These are phyloP conservation scores for Stentor coeruleus DNA, from an alignment of 73 alveolate genomes.

Conservation along the genomic window DNA sequence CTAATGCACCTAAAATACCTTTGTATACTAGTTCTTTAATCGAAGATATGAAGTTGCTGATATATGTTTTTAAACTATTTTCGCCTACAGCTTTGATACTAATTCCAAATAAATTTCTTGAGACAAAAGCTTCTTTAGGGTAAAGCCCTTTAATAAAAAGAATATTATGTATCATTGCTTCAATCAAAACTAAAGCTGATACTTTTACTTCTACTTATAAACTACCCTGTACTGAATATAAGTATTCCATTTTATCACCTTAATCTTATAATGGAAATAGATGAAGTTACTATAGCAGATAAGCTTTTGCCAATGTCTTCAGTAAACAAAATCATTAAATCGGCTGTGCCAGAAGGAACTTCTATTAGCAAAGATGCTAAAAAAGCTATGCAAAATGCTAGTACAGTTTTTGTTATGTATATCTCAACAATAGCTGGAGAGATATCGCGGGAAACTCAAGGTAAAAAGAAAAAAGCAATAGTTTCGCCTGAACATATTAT, in stretches of 20 bases:
- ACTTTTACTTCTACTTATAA: background rate
- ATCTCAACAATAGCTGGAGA: conserved; percentile 14
- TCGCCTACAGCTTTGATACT: conserved; percentile 16
- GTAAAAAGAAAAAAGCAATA: conserved; percentile 8
- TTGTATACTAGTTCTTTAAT: background rate
- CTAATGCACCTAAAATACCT: background rate
- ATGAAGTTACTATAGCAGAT: background rate
- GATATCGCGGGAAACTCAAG: conserved; percentile 2
- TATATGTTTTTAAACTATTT: background rate
- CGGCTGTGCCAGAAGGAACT: conserved; percentile 5
- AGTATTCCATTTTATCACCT: conserved; percentile 5
- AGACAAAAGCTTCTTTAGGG: conserved; percentile 4
- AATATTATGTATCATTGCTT: background rate
- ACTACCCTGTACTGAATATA: conserved; percentile 14
- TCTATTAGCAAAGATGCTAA: background rate
- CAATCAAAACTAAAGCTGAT: background rate
- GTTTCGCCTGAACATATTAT: conserved; percentile 16
- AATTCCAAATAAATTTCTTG: background rate
- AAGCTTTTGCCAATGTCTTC: background rate
- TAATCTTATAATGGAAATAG: no score
- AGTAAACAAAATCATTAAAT: background rate
- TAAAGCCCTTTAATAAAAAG: conserved; percentile 8
- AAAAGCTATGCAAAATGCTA: background rate
- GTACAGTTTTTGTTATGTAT: background rate
- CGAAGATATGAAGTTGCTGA: background rate